These are phyloP conservation scores for Lodderomyces metapsilosis DNA, from an alignment of 1,139 yeast genomes.

Conservation along the genomic window DNA sequence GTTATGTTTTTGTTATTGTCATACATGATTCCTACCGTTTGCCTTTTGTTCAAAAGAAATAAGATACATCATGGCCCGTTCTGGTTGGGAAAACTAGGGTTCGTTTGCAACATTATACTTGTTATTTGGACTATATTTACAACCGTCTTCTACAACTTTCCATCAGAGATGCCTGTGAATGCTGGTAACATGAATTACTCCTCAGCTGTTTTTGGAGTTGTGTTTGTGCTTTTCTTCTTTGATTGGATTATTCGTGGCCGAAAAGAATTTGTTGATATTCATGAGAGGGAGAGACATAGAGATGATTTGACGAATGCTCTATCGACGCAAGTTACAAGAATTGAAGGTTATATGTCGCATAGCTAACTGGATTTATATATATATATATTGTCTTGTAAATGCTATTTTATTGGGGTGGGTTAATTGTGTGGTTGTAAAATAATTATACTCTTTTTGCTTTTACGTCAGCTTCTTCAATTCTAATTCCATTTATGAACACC, in stretches of 20 bases:
- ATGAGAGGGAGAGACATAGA: conserved; percentile 23
- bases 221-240: conserved; percentile 27
- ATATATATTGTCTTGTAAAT: too few species aligned
- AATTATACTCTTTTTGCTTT: too few species aligned
- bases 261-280: conserved; percentile 25
- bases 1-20: conserved; percentile 36
- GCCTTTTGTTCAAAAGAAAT: conserved; percentile 35
- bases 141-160: conserved; percentile 42
- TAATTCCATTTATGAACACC: neutral
- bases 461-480: too few species aligned
- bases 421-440: neutral
- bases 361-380: too few species aligned
- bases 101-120: conserved; percentile 20
- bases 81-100: conserved; percentile 42
- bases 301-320: conserved; percentile 28
- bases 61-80: conserved; percentile 42
- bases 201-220: conserved; percentile 39
- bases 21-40: conserved; percentile 33
- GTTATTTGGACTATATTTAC: conserved; percentile 44
- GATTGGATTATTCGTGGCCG: conserved; percentile 43
- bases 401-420: too few species aligned
- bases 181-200: conserved; percentile 49
- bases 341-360: conserved; percentile 24
- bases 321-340: conserved; percentile 25
- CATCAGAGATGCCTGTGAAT: conserved; percentile 44